phyloP scores from a whole-genome alignment of 139 green algal genomes.

The Coelastrella sp. region DNA sequence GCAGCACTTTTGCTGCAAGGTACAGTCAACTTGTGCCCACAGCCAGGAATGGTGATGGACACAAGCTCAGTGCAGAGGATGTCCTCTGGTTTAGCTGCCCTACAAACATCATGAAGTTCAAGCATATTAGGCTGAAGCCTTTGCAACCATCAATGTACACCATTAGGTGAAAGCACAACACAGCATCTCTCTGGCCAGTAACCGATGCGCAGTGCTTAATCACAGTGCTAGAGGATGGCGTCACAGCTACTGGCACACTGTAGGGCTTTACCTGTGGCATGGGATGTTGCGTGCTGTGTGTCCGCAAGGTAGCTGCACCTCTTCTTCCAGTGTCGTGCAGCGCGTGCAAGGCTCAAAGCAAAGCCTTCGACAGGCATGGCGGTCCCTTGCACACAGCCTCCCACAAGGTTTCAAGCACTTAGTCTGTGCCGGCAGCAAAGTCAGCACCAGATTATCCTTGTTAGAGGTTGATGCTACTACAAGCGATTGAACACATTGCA shows the following conservation, averaged over 20 bases:
- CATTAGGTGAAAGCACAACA: too few species aligned
- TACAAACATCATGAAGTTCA: background rate
- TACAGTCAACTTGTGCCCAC: background rate
- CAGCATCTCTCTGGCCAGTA: too few species aligned
- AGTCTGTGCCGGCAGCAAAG: constrained; percentile 41
- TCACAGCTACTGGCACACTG: background rate
- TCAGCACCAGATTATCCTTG: too few species aligned
- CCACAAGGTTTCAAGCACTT: constrained; percentile 51
- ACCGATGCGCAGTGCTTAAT: too few species aligned
- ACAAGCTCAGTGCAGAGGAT: background rate
- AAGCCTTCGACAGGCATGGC: constrained; percentile 55
- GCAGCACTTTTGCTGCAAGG: background rate
- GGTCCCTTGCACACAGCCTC: constrained; percentile 38
- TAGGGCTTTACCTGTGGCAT: background rate
- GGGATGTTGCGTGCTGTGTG: constrained; percentile 45
- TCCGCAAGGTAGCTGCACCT: constrained; percentile 58
- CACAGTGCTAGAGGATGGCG: too few species aligned
- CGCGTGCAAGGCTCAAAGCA: constrained; percentile 53
- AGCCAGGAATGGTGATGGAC: background rate
- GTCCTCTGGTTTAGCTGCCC: background rate
- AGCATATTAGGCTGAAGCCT: too few species aligned
- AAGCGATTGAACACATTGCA: too few species aligned
- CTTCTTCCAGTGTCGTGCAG: constrained; percentile 39
- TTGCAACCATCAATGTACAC: too few species aligned
- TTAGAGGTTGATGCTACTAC: too few species aligned